Base-by-base conservation (phyloP, 306 rosid species). In the Quercus gilva region DNA sequence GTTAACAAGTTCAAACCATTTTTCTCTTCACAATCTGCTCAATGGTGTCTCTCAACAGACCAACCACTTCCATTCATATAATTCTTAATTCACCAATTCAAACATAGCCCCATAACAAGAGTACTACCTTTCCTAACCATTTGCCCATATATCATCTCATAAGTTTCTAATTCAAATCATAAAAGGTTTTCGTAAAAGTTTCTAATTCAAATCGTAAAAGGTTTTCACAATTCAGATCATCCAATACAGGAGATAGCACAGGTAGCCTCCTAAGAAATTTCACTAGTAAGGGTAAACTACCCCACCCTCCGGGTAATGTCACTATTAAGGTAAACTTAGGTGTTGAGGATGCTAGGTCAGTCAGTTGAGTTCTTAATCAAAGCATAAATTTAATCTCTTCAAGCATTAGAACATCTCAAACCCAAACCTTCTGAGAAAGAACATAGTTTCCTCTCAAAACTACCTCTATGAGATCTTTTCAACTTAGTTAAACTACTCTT, bases 1-100 rank as follows among this genome's bases (percentile, higher is more conserved):
- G 74, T 17, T 60, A 53, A 82, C 55, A 26, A 2, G 71, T 53
- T 59, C 7, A 25, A 37, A 55, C 69, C 67, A 33, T 28, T 45
- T 73, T 59, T 56, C 57, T 33, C 55, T 67, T 37, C 60, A 45
- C 28, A 49, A 51, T 65, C 73, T 43, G 35, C 75, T 63, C 70
- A 55, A 55, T 23, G 43, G 45, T 41, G 55, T 75, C n/a, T 35
- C 75, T 45, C 71, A 20, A 53, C 29, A 6, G 57, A 71, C 11
- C 21, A 8, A 67, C 29, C 51, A 19, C 37, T 19, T 71, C 73
- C 17, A 33, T 20, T 35, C 74, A 23, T 10, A 71, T 56, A 6
- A 52, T 15, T 29, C 21, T 71, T 71, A 19, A 77, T 72, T 15
- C 61, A 71, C 28, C 69, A 43, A 37, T 69, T 12, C 41, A 71